Evolutionary conservation across 805 yeast genomes (phyloP).

Genomic region (Wickerhamiella domercqiae): DNA sequence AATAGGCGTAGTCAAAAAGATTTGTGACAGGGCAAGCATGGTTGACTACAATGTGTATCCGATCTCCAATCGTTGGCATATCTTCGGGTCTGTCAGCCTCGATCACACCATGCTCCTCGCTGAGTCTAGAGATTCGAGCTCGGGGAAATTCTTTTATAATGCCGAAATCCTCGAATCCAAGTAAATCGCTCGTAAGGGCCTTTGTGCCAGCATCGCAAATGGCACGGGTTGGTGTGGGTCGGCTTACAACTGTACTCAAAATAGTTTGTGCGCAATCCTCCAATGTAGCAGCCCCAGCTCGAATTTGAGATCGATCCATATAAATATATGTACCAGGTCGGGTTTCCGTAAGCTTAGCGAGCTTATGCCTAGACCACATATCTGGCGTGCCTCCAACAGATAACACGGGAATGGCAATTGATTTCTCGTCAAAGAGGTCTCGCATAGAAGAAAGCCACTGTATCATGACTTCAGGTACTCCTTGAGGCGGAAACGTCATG

Average conservation of each 20-base stretch:
- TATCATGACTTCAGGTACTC: slow-evolving; percentile 1
- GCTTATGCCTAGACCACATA: slow-evolving; percentile 9
- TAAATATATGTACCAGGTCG: slow-evolving; percentile 13
- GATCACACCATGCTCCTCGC: slow-evolving; percentile 14
- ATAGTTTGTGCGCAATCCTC: slow-evolving; percentile 12
- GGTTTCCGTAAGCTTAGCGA: slow-evolving; percentile 7
- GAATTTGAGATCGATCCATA: slow-evolving; percentile 10
- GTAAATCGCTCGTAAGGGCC: slow-evolving; percentile 9
- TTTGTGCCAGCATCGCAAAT: slow-evolving; percentile 13
- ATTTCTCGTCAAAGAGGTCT: slow-evolving; percentile 3
- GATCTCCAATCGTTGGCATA: slow-evolving; percentile 9
- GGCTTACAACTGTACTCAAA: slow-evolving; percentile 9
- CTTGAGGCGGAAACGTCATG: slow-evolving; percentile 11
- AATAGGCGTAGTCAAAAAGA: slow-evolving; percentile 6
- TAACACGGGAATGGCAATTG: slow-evolving; percentile 4
- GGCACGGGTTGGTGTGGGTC: slow-evolving; percentile 10
- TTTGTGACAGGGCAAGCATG: slow-evolving; percentile 12
- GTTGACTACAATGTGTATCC: slow-evolving; percentile 10
- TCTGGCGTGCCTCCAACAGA: slow-evolving; percentile 13
- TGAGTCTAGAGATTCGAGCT: slow-evolving; percentile 8
- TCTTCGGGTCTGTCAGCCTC: slow-evolving; percentile 10
- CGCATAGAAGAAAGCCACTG: slow-evolving; percentile 6
- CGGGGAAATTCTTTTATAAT: slow-evolving; percentile 6
- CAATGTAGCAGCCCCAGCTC: slow-evolving; percentile 4
- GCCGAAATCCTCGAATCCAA: slow-evolving; percentile 8